These are phyloP conservation scores for Pythium vanterpoolii DNA, from an alignment of 352 stramenopile genomes.

Conservation along the genomic window DNA sequence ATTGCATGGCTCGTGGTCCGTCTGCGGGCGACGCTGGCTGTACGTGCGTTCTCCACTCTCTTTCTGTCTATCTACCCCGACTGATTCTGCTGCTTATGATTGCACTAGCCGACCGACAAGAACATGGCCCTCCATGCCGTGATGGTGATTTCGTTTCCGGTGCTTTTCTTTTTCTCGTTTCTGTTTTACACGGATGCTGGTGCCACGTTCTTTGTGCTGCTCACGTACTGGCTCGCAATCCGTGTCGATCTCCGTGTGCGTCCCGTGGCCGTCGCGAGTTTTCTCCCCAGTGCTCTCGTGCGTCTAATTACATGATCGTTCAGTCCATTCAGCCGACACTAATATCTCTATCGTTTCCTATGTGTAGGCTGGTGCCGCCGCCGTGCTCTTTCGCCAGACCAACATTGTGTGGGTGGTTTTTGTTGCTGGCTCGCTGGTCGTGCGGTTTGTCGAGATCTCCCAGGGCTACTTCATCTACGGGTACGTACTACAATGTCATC, in stretches of 20 bases:
- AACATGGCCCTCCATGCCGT: conserved; percentile 61
- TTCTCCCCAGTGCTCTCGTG: conserved; percentile 63
- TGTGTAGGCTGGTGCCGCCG: conserved; percentile 55
- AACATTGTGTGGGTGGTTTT: conserved; percentile 92
- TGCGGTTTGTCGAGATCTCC: conserved; percentile 63
- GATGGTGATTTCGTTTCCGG: conserved; percentile 71
- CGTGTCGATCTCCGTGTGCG: conserved; percentile 41
- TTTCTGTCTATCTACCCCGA: neutral
- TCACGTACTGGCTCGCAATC: conserved; percentile 72
- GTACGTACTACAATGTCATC: conserved; percentile 23
- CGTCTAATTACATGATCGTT: neutral
- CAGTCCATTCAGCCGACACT: too few relatives aligned
- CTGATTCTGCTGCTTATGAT: neutral
- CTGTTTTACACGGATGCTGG: conserved; percentile 90
- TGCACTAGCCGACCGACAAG: conserved; percentile 33
- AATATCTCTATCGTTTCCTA: conserved; percentile 2
- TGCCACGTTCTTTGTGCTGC: conserved; percentile 85
- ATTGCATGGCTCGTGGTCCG: conserved; percentile 49
- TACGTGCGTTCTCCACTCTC: conserved; percentile 7
- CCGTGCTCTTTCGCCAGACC: conserved; percentile 88
- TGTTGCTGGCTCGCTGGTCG: conserved; percentile 67
- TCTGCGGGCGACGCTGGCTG: conserved; percentile 39
- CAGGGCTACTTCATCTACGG: conserved; percentile 72
- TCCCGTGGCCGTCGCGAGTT: conserved; percentile 32
- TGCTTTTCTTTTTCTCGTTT: conserved; percentile 87